A percentile compares a stretch with the other conserved stretches of the same genome.
Conservation (phyloP, 495 filamentous ascomycete genomes). For the Trichocladium uniseriatum region DNA sequence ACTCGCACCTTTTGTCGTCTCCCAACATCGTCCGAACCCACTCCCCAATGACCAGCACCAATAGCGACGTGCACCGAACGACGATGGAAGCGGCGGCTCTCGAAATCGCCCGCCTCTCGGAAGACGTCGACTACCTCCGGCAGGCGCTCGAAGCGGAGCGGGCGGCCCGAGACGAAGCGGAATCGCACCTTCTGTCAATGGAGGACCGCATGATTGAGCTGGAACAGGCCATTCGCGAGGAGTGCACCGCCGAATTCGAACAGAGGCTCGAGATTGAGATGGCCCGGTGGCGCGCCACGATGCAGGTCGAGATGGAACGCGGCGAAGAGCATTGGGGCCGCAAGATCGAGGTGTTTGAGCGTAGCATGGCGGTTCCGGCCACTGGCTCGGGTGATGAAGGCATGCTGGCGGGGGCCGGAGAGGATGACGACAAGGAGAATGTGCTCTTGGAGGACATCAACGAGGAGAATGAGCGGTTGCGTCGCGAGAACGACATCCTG, state of each 20-base stretch:
- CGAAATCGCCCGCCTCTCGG: constrained; percentile 63
- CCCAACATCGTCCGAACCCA: constrained; percentile 21
- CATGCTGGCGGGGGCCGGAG: constrained; percentile 14
- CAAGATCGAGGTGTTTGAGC: constrained; percentile 79
- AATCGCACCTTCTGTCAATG: constrained; percentile 48
- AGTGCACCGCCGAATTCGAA: constrained; percentile 82
- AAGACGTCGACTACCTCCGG: constrained; percentile 63
- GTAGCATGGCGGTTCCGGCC: constrained; percentile 43
- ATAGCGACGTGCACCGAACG: constrained; percentile 47
- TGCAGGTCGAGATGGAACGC: constrained; percentile 62
- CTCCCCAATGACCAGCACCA: constrained; percentile 38
- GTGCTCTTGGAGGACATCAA: constrained; percentile 48
- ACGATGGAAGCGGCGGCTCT: constrained; percentile 67
- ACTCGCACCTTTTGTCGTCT: constrained; percentile 15
- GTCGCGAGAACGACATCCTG: constrained; percentile 42
- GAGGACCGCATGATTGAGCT: constrained; percentile 62
- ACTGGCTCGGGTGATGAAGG: constrained; percentile 13
- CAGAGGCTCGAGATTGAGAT: constrained; percentile 61
- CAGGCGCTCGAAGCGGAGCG: constrained; percentile 52
- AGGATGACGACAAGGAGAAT: constrained; percentile 44
- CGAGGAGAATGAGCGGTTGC: constrained; percentile 51
- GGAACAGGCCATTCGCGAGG: constrained; percentile 83
- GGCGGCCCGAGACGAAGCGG: constrained; percentile 47
- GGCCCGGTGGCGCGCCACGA: constrained; percentile 62
- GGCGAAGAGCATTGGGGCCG: constrained; percentile 78